Conservation (phyloP, 202 grass and related monocot species). For the Setaria italica region DNA sequence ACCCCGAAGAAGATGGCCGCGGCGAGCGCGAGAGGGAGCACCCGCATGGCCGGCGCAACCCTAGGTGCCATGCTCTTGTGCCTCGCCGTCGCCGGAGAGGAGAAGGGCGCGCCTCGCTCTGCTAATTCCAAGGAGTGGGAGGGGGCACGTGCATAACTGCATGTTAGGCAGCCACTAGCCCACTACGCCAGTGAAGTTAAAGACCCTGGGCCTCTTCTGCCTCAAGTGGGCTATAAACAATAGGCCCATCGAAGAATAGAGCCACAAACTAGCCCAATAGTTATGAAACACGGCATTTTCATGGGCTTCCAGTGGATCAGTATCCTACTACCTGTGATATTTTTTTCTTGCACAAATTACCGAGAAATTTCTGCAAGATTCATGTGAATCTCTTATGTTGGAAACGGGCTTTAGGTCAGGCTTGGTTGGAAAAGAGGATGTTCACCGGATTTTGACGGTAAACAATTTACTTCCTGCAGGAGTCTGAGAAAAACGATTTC, state of each 20-base stretch:
- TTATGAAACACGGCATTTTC: not conserved
- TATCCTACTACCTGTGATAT: not conserved
- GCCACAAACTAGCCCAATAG: not conserved
- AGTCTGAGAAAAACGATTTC: not conserved
- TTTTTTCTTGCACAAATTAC: not conserved
- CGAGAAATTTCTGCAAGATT: not conserved
- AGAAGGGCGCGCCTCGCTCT: not conserved
- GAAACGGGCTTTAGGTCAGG: not conserved
- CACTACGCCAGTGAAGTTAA: not conserved
- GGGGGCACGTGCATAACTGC: slow-evolving; percentile 6
- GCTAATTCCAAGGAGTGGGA: not conserved
- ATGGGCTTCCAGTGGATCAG: not conserved
- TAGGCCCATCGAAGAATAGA: not conserved
- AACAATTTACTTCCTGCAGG: not conserved
- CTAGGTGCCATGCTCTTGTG: not conserved
- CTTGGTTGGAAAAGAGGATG: not conserved
- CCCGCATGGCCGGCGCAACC: slow-evolving; percentile 66
- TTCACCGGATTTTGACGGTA: not conserved
- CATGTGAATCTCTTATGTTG: not conserved
- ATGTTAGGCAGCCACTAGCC: not conserved
- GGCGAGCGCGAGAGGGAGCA: slow-evolving; percentile 73
- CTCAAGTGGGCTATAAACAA: not conserved
- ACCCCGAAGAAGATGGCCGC: slow-evolving; percentile 67
- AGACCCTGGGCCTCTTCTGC: not conserved
- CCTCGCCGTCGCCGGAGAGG: slow-evolving; percentile 34